A percentile compares a stretch with the other conserved stretches of the same genome.
Conservation (phyloP, 257 asterid species). For the Capsicum chinense region DNA sequence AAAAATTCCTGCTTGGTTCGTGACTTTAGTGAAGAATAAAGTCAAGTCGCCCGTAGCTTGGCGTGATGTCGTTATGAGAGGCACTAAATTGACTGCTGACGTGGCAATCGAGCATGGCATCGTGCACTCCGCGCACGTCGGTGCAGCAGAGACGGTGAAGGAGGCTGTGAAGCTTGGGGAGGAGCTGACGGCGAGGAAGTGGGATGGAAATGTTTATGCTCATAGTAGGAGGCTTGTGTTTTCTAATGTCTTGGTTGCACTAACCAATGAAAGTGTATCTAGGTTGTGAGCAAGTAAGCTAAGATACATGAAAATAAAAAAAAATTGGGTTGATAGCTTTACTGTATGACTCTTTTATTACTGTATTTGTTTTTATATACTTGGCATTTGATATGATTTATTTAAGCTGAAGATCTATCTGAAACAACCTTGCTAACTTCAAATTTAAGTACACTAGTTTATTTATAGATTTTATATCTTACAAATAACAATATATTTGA, state of each 20-base stretch:
- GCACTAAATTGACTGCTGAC: constrained; percentile 59
- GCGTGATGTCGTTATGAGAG: constrained; percentile 56
- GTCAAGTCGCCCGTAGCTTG: constrained; percentile 47
- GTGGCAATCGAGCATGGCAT: constrained; percentile 66
- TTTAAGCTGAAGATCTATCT: too few relatives aligned
- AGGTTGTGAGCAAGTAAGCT: not conserved
- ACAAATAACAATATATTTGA: too few relatives aligned
- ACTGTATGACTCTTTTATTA: too few relatives aligned
- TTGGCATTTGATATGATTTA: too few relatives aligned
- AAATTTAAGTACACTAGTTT: too few relatives aligned
- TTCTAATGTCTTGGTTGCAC: constrained; percentile 41
- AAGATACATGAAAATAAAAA: not conserved
- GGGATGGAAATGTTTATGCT: constrained; percentile 66
- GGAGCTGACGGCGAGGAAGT: constrained; percentile 57
- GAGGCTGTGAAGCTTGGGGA: constrained; percentile 58
- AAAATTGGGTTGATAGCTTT: too few relatives aligned
- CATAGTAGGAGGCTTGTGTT: constrained; percentile 59
- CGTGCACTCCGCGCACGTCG: constrained; percentile 48
- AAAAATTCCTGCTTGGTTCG: constrained; percentile 71
- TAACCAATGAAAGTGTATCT: not conserved
- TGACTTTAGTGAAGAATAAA: constrained; percentile 56
- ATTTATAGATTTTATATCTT: too few relatives aligned
- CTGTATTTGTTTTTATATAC: too few relatives aligned
- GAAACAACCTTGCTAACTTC: too few relatives aligned
- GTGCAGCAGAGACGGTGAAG: constrained; percentile 56